Conservation (phyloP, 805 yeast species). For the Yarrowia sp. region DNA sequence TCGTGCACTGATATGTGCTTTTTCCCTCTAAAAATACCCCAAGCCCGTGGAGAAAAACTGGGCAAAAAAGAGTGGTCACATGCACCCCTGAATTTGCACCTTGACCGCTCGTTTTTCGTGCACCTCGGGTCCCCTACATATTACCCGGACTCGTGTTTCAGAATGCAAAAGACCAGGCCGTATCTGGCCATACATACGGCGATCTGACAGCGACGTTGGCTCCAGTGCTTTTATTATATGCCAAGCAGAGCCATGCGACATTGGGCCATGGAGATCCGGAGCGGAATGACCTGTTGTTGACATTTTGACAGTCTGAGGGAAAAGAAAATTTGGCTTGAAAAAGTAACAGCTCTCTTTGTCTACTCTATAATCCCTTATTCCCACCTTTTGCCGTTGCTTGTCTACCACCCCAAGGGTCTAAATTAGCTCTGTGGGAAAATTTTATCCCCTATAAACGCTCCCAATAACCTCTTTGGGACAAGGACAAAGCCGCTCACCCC, state of each 20-base stretch:
- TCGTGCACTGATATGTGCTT: too few species aligned
- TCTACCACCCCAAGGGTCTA: not conserved
- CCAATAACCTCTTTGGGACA: not conserved
- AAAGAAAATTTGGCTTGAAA: too few species aligned
- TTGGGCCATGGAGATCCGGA: too few species aligned
- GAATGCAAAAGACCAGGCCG: not conserved
- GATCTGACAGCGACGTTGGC: not conserved
- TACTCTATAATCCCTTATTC: too few species aligned
- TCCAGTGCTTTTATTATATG: not conserved
- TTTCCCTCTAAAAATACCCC: too few species aligned
- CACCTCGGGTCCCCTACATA: not conserved
- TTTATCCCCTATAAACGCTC: not conserved
- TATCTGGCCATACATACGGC: not conserved
- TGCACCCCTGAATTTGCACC: too few species aligned
- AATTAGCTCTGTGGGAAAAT: not conserved
- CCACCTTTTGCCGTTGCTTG: too few species aligned
- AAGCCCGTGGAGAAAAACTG: too few species aligned
- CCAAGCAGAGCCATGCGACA: not conserved
- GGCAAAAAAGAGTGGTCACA: too few species aligned
- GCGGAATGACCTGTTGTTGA: too few species aligned
- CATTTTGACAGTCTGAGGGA: too few species aligned
- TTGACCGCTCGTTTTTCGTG: not conserved
- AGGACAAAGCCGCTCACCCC: not conserved
- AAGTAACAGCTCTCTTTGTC: too few species aligned
- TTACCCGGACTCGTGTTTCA: constrained; percentile 20